Conservation (phyloP, 2,329 filamentous ascomycete species). For the Penicillium aurantiogriseum region DNA sequence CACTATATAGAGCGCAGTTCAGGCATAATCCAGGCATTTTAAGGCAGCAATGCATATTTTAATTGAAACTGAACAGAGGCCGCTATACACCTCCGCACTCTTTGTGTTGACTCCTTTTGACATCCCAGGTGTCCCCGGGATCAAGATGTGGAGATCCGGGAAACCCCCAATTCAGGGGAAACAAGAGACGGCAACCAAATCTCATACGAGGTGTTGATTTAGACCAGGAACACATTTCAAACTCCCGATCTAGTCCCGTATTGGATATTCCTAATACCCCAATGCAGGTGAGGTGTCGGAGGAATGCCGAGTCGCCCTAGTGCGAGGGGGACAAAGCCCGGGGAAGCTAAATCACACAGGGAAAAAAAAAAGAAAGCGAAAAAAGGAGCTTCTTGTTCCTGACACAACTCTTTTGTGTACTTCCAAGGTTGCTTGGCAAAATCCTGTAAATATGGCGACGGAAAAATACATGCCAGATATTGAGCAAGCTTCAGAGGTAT, state of each 20-base stretch:
- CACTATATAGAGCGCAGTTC: too few species aligned
- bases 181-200: not conserved
- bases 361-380: conserved; percentile 4
- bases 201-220: not conserved
- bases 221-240: not conserved
- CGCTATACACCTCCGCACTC: not conserved
- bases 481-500: conserved; percentile 18
- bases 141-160: conserved; percentile 1
- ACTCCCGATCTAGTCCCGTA: not conserved
- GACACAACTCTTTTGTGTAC: not conserved
- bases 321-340: conserved; percentile 19
- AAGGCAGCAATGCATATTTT: too few species aligned
- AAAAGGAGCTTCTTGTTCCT: not conserved
- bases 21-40: too few species aligned
- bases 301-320: conserved; percentile 14
- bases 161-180: conserved; percentile 4
- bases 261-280: not conserved
- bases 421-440: not conserved
- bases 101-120: not conserved
- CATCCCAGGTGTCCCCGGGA: not conserved
- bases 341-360: conserved; percentile 13
- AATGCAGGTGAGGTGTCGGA: conserved; percentile 9
- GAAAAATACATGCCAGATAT: conserved; percentile 18
- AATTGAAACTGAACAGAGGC: too few species aligned
- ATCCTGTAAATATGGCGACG: conserved; percentile 18